A percentile compares a stretch with the other conserved stretches of the same genome.
These are phyloP conservation scores for Albugo candida DNA, from an alignment of 352 stramenopile genomes.

Conservation along the genomic window DNA sequence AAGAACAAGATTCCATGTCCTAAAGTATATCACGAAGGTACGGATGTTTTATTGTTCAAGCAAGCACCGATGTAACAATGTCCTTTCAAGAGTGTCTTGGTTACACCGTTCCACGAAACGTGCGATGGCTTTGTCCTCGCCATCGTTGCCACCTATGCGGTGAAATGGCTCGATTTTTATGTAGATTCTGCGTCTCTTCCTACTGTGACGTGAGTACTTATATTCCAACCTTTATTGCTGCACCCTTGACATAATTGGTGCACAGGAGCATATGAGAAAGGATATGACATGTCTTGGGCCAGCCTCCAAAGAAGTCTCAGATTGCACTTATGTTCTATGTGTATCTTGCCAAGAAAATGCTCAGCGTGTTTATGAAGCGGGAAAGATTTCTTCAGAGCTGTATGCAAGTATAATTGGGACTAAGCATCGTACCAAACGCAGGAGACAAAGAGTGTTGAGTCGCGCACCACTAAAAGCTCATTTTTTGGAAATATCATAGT, in stretches of 20 bases:
- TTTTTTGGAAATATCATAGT: too few relatives aligned
- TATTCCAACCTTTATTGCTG: not conserved
- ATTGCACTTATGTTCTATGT: conserved; percentile 40
- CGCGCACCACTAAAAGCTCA: too few relatives aligned
- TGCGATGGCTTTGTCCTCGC: conserved; percentile 41
- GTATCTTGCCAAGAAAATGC: conserved; percentile 15
- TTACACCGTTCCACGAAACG: conserved; percentile 29
- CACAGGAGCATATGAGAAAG: conserved; percentile 26
- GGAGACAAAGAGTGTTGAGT: too few relatives aligned
- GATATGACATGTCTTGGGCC: conserved; percentile 19
- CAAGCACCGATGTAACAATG: not conserved
- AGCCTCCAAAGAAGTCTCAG: conserved; percentile 28
- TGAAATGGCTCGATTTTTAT: conserved; percentile 28
- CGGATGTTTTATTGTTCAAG: not conserved
- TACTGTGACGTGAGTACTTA: conserved; percentile 26
- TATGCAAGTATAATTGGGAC: too few relatives aligned
- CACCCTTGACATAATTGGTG: not conserved
- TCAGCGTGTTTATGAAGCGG: too few relatives aligned
- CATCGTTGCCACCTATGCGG: conserved; percentile 48
- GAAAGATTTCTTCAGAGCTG: too few relatives aligned
- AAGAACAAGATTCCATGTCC: conserved; percentile 24
- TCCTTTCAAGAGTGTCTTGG: conserved; percentile 33
- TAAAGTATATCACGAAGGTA: conserved; percentile 71
- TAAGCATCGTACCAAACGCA: too few relatives aligned
- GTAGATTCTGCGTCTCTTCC: conserved; percentile 52